Evolutionary conservation across 345 rosid species (phyloP), one percentile per base, ranked within the genome.

Genomic region (Bruguiera sexangula): DNA sequence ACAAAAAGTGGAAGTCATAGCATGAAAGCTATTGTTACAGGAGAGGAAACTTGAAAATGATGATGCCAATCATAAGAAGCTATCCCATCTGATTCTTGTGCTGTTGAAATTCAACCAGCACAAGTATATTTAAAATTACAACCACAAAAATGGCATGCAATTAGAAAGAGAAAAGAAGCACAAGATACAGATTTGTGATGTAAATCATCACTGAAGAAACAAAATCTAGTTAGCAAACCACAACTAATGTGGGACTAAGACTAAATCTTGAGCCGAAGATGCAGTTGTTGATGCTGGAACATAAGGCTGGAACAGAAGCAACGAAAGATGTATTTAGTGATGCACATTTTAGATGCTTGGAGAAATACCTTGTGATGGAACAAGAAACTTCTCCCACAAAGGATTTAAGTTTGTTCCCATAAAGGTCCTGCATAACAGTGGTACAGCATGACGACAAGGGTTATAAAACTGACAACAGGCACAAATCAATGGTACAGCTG

Each of bases 361-460:
- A 57, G 36, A 56, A 61, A 78, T 81, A 91, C 98, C 97, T 81
- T 85, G 67, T 68, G 97, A 94, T 72, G 82, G 69, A 78, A 81
- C 86, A 70, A 91, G 82, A 79, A 91, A 94, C 63, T 61, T 84
- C 68, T 91, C 92, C 97, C 98, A 89, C 67, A 65, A 63, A 74
- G 97, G 92, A 84, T 80, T 89, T 76, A 94, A 78, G 78, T 91
- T 91, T 20, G 98, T 88, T 62, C 97, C 97, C 62, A 88, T 82
- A 79, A 91, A 89, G 59, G 97, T 86, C 89, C 96, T 88, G 87
- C 62, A 55, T 62, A 71, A 75, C 72, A 81, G 63, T 64, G n/a
- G 74, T 60, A 76, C 61, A 32, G 36, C 67, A 54, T 20, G 43
- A 66, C 64, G 9, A 19, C 50, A 3, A 43, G 18, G 13, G 19